phyloP scores from a whole-genome alignment of 805 yeast genomes.

The Cyberlindnera euphorbiae region DNA sequence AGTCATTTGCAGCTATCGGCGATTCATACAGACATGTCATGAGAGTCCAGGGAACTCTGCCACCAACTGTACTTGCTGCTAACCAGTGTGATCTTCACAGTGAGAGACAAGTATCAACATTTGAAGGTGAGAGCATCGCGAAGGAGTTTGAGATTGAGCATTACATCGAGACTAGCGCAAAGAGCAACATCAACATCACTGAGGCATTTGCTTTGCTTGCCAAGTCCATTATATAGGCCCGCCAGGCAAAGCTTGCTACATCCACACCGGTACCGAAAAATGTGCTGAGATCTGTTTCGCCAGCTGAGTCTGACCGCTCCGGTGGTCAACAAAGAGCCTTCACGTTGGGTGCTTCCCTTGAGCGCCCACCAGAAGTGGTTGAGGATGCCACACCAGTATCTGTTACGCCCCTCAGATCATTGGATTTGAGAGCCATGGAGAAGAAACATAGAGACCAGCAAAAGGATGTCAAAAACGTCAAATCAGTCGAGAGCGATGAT shows the following conservation, averaged over 20 bases:
- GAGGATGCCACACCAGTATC: too few species aligned
- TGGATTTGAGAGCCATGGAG: too few species aligned
- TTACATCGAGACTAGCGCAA: constrained; percentile 21
- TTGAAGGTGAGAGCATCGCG: constrained; percentile 16
- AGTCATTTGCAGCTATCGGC: constrained; percentile 12
- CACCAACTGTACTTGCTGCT: constrained; percentile 20
- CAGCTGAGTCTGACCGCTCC: background rate
- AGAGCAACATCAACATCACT: constrained; percentile 11
- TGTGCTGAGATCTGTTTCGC: too few species aligned
- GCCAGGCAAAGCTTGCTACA: background rate
- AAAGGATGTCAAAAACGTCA: too few species aligned
- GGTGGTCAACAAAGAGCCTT: constrained; percentile 6
- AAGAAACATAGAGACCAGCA: background rate
- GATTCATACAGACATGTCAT: constrained; percentile 16
- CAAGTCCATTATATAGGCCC: background rate
- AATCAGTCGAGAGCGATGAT: background rate
- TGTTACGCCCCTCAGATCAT: too few species aligned
- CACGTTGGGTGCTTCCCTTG: constrained; percentile 13
- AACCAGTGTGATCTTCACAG: constrained; percentile 12
- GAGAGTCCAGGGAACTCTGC: constrained; percentile 15
- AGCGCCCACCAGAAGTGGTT: background rate
- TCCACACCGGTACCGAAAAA: background rate
- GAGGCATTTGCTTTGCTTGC: constrained; percentile 16
- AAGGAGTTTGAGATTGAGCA: constrained; percentile 11
- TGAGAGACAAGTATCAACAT: constrained; percentile 12